Conservation (phyloP, 177 flowering plant species). For the Vitis hybrid region DNA sequence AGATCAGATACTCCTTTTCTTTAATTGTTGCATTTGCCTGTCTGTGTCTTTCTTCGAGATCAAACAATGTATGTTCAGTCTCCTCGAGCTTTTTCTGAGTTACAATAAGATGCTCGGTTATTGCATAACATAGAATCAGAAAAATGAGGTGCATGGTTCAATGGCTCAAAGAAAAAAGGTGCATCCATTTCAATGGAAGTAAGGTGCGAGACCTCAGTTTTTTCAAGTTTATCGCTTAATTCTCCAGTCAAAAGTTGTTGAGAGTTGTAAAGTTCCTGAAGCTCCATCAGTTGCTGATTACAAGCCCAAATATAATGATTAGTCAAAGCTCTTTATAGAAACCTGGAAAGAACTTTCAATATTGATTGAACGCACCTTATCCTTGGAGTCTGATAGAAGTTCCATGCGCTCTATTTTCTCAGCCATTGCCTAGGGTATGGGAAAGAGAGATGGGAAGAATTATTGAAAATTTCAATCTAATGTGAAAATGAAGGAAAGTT, state of each 20-base stretch:
- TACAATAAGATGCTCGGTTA: neutral
- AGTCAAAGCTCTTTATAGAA: conserved; percentile 4
- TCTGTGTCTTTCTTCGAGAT: conserved; percentile 82
- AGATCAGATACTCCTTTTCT: conserved; percentile 88
- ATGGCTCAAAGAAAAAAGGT: neutral
- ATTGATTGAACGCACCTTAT: conserved; percentile 57
- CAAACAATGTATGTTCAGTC: conserved; percentile 72
- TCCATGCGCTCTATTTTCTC: conserved; percentile 97
- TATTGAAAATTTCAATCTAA: neutral
- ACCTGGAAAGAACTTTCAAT: conserved; percentile 1
- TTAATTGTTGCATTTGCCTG: conserved; percentile 90
- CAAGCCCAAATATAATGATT: conserved; percentile 8
- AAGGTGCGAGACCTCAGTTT: conserved; percentile 50
- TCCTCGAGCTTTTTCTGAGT: conserved; percentile 87
- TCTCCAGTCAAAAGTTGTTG: conserved; percentile 75
- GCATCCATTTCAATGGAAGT: neutral
- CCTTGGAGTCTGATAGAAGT: conserved; percentile 81
- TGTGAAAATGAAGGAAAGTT: neutral
- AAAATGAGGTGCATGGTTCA: neutral
- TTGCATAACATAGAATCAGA: conserved; percentile 8
- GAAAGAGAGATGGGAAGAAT: conserved; percentile 5
- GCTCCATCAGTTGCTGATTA: conserved; percentile 74
- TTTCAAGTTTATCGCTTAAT: conserved; percentile 75
- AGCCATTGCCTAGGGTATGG: conserved; percentile 70
- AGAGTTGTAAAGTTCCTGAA: conserved; percentile 75